Conservation (phyloP, 495 filamentous ascomycete species). For the Viridothelium virens region DNA sequence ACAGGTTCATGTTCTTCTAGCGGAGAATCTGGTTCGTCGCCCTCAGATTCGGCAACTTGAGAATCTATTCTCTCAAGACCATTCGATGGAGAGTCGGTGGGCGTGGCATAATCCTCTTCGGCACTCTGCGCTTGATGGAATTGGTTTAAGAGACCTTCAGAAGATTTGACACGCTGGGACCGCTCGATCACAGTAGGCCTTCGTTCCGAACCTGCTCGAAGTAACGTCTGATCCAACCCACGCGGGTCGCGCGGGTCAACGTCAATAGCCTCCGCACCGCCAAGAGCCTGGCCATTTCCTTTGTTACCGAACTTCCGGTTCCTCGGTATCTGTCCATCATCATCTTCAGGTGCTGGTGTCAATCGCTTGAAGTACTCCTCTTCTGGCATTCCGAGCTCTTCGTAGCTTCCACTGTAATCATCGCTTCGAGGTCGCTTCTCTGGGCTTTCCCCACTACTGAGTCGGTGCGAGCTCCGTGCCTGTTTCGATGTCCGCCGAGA, state of each 20-base stretch:
- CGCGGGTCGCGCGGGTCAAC: neutral
- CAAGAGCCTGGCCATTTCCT: conserved; percentile 28
- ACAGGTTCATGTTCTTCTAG: conserved; percentile 13
- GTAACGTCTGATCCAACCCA: conserved; percentile 7
- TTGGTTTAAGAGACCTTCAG: conserved; percentile 59
- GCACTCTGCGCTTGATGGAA: conserved; percentile 29
- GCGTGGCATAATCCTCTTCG: conserved; percentile 13
- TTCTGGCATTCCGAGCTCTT: conserved; percentile 56
- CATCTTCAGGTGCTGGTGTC: conserved; percentile 40
- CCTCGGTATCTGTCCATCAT: conserved; percentile 16
- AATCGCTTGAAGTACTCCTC: conserved; percentile 57
- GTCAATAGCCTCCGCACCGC: conserved; percentile 25
- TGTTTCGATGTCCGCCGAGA: conserved; percentile 47
- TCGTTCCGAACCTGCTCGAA: conserved; percentile 29
- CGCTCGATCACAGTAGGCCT: conserved; percentile 49
- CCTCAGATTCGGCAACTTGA: neutral
- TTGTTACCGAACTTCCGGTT: conserved; percentile 27
- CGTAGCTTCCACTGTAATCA: conserved; percentile 44
- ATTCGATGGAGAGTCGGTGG: conserved; percentile 1
- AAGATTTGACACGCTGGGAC: conserved; percentile 52
- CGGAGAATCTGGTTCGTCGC: conserved; percentile 26
- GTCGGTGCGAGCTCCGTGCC: conserved; percentile 38
- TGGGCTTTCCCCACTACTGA: conserved; percentile 42
- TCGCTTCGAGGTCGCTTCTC: conserved; percentile 32
- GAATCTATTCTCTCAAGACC: neutral